A percentile compares a stretch with the other conserved stretches of the same genome.
These are phyloP conservation scores for Ceriops zippeliana DNA, from an alignment of 345 rosid species.

Conservation along the genomic window DNA sequence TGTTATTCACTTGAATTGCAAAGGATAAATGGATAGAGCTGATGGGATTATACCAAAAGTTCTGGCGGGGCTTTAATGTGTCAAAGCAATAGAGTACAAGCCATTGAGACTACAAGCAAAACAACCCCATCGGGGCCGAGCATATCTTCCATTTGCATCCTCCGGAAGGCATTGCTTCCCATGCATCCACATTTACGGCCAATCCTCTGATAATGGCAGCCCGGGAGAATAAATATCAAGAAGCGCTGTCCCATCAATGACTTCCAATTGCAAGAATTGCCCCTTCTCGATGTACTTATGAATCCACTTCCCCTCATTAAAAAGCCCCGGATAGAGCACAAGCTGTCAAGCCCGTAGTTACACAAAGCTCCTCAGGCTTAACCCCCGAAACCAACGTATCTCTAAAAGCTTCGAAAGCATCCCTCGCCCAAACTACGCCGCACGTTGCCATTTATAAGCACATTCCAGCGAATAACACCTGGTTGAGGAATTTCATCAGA, in stretches of 20 bases:
- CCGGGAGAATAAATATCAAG: constrained; percentile 51
- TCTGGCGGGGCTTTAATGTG: no score
- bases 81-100: constrained; percentile 34
- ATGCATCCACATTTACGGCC: constrained; percentile 43
- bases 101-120: constrained; percentile 45
- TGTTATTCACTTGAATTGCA: no score
- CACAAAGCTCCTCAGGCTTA: constrained; percentile 49
- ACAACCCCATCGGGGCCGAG: constrained; percentile 49
- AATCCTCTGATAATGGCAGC: constrained; percentile 53
- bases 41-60: no score
- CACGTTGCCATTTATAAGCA: constrained; percentile 48
- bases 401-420: constrained; percentile 36
- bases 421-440: constrained; percentile 28
- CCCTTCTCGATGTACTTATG: constrained; percentile 43
- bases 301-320: constrained; percentile 43
- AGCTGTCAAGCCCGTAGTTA: constrained; percentile 46
- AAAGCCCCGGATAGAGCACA: constrained; percentile 54
- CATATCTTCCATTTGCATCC: constrained; percentile 38
- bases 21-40: no score
- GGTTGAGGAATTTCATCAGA: constrained; percentile 52
- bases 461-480: constrained; percentile 55
- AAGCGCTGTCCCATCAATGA: constrained; percentile 48
- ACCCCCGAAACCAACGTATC: constrained; percentile 43
- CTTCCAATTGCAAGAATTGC: constrained; percentile 33
- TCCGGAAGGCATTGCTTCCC: constrained; percentile 43